Evolutionary conservation across 2,329 filamentous ascomycete genomes (phyloP), one percentile per base, ranked within the genome.

Genomic region (Botrytis deweyae): DNA sequence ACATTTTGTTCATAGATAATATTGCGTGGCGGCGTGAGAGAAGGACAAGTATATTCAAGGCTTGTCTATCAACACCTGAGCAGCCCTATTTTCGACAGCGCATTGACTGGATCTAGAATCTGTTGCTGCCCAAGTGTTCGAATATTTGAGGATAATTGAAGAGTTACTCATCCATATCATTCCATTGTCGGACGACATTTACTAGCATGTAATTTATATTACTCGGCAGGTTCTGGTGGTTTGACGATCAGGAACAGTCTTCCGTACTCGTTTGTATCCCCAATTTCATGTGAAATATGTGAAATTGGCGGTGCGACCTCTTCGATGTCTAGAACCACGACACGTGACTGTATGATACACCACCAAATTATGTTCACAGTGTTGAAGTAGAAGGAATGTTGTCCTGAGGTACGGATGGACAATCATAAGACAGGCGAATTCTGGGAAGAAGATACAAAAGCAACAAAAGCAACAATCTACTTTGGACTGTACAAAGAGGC

Each of bases 11-110:
- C 63, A 61, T 69, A 33, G 58, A 69, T 58, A 42, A 74, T 72
- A 58, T 75, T 75, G 78, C 79, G 79, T 80, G 79, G 78, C 79
- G 76, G 72, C 75, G 64, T 77, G 75, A 80, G 78, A 79, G 76
- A 65, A 70, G 76, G 76, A 76, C 79, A 80, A 78, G 79, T 80
- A 73, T 75, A 73, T 76, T 65, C 55, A 67, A 49, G 71, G 33
- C 71, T 72, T 69, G 52, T 72, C 71, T 49, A 69, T 72, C 49
- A 58, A 58, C 38, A 58, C 38, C 36, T 58, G 71, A 76, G 73
- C 74, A 78, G 76, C 78, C 78, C 77, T 77, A 75, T 61, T 72
- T 58, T 71, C 75, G 76, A 78, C 78, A 80, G 75, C 79, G 78
- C 79, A 79, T 80, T 70, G 55, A 74, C 46, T 40, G 59, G 61